Evolutionary conservation across 2,329 filamentous ascomycete species (phyloP), one percentile per base, ranked within the genome.

Genomic region (Paraphaeosphaeria minitans): DNA sequence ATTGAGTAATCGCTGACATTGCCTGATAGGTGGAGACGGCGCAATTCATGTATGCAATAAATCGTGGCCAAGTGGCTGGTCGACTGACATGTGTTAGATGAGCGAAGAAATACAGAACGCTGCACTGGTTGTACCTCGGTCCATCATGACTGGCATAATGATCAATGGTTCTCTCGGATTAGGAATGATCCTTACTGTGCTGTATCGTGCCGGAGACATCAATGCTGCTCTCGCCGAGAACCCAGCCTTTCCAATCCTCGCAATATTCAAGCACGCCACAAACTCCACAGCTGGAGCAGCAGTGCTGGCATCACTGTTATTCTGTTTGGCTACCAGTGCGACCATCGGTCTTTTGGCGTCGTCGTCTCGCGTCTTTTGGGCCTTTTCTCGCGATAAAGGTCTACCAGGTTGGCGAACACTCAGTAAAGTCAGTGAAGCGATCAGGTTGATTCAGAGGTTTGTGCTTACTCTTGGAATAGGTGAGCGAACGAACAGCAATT

Each of bases 181-280:
- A 10, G 63, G 68, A 29, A 73, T 73, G 61, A 56, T 71, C 10
- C 63, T 78, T 52, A 71, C 74, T 8, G 68, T 72, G 39, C 66
- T 75, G 31, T 77, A 77, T 56, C 70, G 73, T 31, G 61, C 76
- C 29, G 72, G 74, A 0, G 68, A 76, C 39, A 67, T 78, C 13
- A 68, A 77, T 4, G 64, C 62, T 0, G 72, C 71, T 0, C 53
- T 74, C 4, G 57, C 55, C 19, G 67, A 57, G 57, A 67, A 64
- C 79, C 83, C 4, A 79, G 84, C 66, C 78, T 74, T 71, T n/a
- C 70, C 71, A 0, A 73, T 70, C 50, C 81, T 84, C 1, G 82
- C 84, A 3, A 64, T 83, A 31, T 83, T 86, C 48, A 62, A 65
- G n/a, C 56, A 64, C 5, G 70, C 67, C 1, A 64, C 68, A 0